These are phyloP conservation scores for Naganishia onofrii DNA, from an alignment of 768 basidiomycete genomes.

Conservation along the genomic window DNA sequence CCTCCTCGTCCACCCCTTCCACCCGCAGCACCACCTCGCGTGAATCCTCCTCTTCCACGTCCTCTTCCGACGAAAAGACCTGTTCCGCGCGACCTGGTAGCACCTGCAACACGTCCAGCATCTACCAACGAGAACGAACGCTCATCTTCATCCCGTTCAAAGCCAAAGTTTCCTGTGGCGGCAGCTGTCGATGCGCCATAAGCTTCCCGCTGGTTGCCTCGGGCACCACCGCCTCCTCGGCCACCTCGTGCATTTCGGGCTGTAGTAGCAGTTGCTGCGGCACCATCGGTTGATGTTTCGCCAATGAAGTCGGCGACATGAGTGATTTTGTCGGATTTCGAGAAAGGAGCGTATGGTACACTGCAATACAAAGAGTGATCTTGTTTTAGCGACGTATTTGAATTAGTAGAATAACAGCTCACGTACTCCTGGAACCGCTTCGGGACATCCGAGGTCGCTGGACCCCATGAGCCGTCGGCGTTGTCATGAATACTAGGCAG, in stretches of 20 bases:
- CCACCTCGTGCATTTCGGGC: conserved; percentile 12
- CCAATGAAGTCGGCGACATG: conserved; percentile 98
- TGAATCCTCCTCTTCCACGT: conserved; percentile 29
- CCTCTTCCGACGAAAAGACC: conserved; percentile 38
- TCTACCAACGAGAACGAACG: conserved; percentile 94
- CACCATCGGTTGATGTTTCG: conserved; percentile 56
- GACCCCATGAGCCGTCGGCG: conserved; percentile 81
- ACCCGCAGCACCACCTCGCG: conserved; percentile 58
- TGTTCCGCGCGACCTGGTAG: conserved; percentile 31
- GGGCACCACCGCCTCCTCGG: conserved; percentile 55
- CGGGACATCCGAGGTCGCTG: conserved; percentile 59
- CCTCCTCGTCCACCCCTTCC: conserved; percentile 57
- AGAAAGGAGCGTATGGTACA: conserved; percentile 96
- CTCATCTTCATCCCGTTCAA: conserved; percentile 98
- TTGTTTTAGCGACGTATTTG: conserved; percentile 10
- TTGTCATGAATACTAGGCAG: conserved; percentile 86
- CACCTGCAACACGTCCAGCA: conserved; percentile 56
- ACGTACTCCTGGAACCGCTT: conserved; percentile 81
- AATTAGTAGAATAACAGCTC: neutral
- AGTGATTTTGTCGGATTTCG: conserved; percentile 96
- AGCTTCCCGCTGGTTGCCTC: conserved; percentile 61
- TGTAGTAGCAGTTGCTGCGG: conserved; percentile 41
- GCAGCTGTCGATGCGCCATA: conserved; percentile 69
- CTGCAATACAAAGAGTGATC: conserved; percentile 36
- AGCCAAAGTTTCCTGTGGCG: conserved; percentile 85